Base-by-base conservation (phyloP, 768 basidiomycete species). In the Leccinum broughii region DNA sequence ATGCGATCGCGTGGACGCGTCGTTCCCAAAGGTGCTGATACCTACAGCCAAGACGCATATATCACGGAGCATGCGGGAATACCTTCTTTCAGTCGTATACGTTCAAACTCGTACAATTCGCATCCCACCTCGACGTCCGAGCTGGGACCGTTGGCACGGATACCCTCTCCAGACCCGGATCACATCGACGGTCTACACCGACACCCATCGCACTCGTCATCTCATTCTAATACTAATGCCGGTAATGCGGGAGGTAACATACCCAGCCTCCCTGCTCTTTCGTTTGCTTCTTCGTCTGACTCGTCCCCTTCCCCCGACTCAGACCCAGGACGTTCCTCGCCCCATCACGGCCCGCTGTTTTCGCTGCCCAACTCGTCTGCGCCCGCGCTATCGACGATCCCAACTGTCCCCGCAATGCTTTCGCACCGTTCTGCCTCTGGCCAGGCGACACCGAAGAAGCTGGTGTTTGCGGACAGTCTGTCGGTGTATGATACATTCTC, bases 401-500 rank as follows among this genome's bases (percentile, higher is more conserved):
- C 76, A 35, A 55, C 81, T 1, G 60, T 66, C 46, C 74, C 76
- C 66, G 77, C 87, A 24, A 81, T 83, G 32, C 77, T 89, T n/a
- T 72, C 86, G 4, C 88, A 89, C 58, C 84, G 94, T 41, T 84
- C 89, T 9, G 85, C 88, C 55, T 92, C 93, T 32, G 81, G 85
- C 5, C 85, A 85, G 7, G 88, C 93, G 35, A 80, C 83, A 3
- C 82, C 85, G 62, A 94, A 93, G 72, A 81, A 85, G 60, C 78
- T 98, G 55, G 85, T 89, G 56, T 99, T 98, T 76, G 95, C 95
- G 32, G 89, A 84, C 52, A 96, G 93, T 70, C 77, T 98, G 70
- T 92, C 92, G 30, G 92, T 99, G 48, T 98, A 98, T 70, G 92
- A 95, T 74, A 99, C 96, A n/a, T 98, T 97, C 80, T 86, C 93